Percentiles rank a stretch among this genome's conserved stretches.
Conservation (phyloP, 805 yeast species). For the Nakazawaea sp. region DNA sequence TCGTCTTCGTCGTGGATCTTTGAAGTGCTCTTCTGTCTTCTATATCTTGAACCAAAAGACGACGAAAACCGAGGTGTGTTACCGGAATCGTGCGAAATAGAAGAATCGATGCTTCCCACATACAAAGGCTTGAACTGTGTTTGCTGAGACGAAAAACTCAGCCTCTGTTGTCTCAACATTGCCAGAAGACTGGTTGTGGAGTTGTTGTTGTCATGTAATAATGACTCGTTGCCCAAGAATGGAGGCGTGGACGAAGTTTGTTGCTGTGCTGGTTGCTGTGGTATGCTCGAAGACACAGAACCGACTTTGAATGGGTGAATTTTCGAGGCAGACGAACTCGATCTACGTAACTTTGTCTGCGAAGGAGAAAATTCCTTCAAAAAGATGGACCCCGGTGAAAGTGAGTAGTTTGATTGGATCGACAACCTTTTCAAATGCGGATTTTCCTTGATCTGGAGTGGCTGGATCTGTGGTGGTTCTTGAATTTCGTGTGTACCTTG, state of each 20-base stretch:
- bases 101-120: constrained; percentile 14
- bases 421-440: constrained; percentile 10
- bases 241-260: constrained; percentile 25
- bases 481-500: no score
- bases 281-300: constrained; percentile 39
- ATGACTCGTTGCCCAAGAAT: constrained; percentile 12
- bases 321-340: constrained; percentile 25
- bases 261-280: constrained; percentile 17
- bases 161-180: constrained; percentile 33
- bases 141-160: constrained; percentile 8
- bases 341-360: constrained; percentile 7
- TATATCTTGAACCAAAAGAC: constrained; percentile 58
- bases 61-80: constrained; percentile 58
- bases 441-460: constrained; percentile 10
- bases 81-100: constrained; percentile 17
- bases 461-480: constrained; percentile 7
- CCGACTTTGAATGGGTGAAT: constrained; percentile 62
- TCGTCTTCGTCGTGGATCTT: constrained; percentile 21
- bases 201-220: constrained; percentile 38
- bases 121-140: constrained; percentile 4
- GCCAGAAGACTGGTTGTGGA: constrained; percentile 51
- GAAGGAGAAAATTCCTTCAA: constrained; percentile 14
- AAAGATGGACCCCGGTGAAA: constrained; percentile 14
- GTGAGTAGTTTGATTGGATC: constrained; percentile 12
- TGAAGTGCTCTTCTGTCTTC: constrained; percentile 13